Percentiles rank a stretch among this genome's conserved stretches.
These are phyloP conservation scores for Myrica gale DNA, from an alignment of 306 rosid genomes.

Conservation along the genomic window DNA sequence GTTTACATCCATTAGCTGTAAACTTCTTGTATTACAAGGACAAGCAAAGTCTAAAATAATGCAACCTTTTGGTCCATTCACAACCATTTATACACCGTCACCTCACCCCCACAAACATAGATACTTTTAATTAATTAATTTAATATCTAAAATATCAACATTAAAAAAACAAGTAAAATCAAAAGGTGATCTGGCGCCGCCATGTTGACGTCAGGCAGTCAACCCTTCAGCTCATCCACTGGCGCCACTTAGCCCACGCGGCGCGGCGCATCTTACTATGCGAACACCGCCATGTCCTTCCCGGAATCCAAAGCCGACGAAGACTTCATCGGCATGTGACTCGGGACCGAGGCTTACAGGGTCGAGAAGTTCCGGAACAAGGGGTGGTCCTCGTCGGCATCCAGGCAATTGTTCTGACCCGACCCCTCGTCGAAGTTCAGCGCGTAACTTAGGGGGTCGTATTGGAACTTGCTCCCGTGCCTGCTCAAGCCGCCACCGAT, in stretches of 20 bases:
- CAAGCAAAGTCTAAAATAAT: no score
- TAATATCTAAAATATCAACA: constrained; percentile 2
- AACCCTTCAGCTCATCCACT: constrained; percentile 37
- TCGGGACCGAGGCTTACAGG: constrained; percentile 55
- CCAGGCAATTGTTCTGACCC: constrained; percentile 39
- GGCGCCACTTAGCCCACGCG: constrained; percentile 21
- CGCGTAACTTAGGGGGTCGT: constrained; percentile 83
- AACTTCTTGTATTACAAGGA: no score
- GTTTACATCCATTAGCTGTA: no score
- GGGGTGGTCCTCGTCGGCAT: constrained; percentile 34
- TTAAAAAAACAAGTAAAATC: background rate
- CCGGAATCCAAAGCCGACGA: constrained; percentile 1
- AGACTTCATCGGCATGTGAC: constrained; percentile 24
- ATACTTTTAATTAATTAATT: background rate
- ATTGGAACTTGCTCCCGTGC: constrained; percentile 59
- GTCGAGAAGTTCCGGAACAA: constrained; percentile 64
- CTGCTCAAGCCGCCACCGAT: constrained; percentile 6
- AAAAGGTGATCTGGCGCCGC: constrained; percentile 25
- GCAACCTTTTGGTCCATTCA: background rate
- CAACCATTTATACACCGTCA: background rate
- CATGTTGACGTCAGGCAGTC: constrained; percentile 28
- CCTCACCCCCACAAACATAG: background rate
- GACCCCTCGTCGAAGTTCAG: constrained; percentile 81
- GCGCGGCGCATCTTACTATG: constrained; percentile 35
- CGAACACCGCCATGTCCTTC: constrained; percentile 33